Percentiles rank a stretch among this genome's conserved stretches.
Conservation (phyloP, 129 eudicot species). For the Rutidosis leptorrhynchoides region DNA sequence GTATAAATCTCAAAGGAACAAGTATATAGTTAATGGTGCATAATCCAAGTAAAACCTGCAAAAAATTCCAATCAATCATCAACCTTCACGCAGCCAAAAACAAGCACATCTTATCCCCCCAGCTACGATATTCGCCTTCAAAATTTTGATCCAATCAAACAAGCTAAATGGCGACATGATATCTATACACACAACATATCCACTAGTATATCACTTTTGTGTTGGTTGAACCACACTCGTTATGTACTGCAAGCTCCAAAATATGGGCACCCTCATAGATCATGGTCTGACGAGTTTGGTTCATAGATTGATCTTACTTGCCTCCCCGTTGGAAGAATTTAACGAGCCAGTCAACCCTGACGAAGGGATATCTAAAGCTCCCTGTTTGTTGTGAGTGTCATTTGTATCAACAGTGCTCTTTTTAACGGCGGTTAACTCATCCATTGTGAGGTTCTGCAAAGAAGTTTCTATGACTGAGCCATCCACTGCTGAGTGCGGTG, state of each 20-base stretch:
- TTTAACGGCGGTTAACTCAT: neutral
- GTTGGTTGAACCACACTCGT: conserved; percentile 6
- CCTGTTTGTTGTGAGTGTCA: neutral
- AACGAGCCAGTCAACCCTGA: neutral
- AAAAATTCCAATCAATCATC: conserved; percentile 25
- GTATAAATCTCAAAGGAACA: neutral
- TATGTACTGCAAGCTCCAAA: conserved; percentile 24
- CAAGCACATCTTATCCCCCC: conserved; percentile 9
- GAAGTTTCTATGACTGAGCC: neutral
- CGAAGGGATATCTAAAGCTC: neutral
- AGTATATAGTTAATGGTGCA: conserved; percentile 6
- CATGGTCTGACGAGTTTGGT: conserved; percentile 15
- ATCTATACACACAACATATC: conserved; percentile 27
- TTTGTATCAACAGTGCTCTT: neutral
- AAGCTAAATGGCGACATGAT: conserved; percentile 8
- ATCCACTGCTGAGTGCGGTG: neutral
- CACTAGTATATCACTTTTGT: conserved; percentile 5
- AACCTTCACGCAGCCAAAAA: neutral
- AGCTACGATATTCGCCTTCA: neutral
- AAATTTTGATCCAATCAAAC: no score
- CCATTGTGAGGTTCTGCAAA: neutral
- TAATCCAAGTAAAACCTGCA: neutral
- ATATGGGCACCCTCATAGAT: conserved; percentile 20
- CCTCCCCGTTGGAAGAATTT: neutral
- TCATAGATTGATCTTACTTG: conserved; percentile 10